Evolutionary conservation across 2,329 filamentous ascomycete species (phyloP).

Genomic region (Aspergillus ochraceoroseus): DNA sequence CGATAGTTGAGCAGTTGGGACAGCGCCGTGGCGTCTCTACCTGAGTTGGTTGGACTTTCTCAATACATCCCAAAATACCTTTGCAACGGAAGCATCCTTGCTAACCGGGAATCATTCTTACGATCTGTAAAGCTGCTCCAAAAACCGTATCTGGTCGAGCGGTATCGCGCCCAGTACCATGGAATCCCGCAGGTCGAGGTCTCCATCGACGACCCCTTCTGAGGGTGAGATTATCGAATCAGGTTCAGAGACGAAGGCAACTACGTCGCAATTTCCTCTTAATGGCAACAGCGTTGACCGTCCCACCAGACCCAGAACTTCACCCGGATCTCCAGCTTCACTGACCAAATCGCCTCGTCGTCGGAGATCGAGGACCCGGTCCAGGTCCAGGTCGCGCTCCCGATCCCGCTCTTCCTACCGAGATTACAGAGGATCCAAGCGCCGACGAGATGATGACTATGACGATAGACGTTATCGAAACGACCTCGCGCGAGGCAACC

Average conservation of each 20-base stretch:
- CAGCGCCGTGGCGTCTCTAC: slow-evolving; percentile 28
- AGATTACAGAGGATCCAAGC: slow-evolving; percentile 40
- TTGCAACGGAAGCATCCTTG: slow-evolving; percentile 29
- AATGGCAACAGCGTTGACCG: slow-evolving; percentile 86
- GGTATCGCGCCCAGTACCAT: slow-evolving; percentile 31
- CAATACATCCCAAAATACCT: slow-evolving; percentile 29
- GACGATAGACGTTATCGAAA: slow-evolving; percentile 27
- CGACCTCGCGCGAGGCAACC: slow-evolving; percentile 31
- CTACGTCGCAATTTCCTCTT: slow-evolving; percentile 68
- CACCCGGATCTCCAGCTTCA: slow-evolving; percentile 48
- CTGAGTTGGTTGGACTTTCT: slow-evolving; percentile 43
- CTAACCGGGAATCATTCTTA: slow-evolving; percentile 33
- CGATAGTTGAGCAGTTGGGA: slow-evolving; percentile 14
- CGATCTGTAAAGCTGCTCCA: slow-evolving; percentile 26
- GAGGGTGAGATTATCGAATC: slow-evolving; percentile 83
- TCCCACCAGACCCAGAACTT: slow-evolving; percentile 69
- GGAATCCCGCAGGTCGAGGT: slow-evolving; percentile 48
- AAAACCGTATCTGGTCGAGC: slow-evolving; percentile 17
- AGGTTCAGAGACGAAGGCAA: slow-evolving; percentile 73
- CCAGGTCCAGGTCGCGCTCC: slow-evolving; percentile 31
- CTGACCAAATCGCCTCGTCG: slow-evolving; percentile 54
- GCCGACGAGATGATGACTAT: slow-evolving; percentile 38
- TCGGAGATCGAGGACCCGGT: slow-evolving; percentile 49
- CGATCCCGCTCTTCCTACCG: slow-evolving; percentile 43
- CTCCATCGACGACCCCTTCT: slow-evolving; percentile 65